Evolutionary conservation across 164 flowering plant species (phyloP), one percentile per base, ranked within the genome.

Genomic region (Pachysandra terminalis): DNA sequence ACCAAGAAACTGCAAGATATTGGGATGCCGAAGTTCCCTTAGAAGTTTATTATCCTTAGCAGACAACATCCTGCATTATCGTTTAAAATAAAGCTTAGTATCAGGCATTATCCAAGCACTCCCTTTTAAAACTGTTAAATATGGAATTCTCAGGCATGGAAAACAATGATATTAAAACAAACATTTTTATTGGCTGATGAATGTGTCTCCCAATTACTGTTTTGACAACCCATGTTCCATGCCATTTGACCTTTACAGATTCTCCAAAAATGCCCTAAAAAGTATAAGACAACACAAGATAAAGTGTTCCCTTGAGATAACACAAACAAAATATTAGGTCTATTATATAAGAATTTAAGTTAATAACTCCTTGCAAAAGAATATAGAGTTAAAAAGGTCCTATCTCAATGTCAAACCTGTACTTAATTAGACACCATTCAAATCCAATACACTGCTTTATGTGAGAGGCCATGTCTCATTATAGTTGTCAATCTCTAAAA

Each of bases 151-250:
- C 53, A 32, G 27, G 1, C 0, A 64, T 10, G 61, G 25, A 35
- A 10, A 9, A 61, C 10, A 71, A 51, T 3, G 35, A 28, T 23
- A 24, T 16, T 17, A 27, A 40, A 68, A 71, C 71, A 22, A 28
- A 83, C 90, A 75, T 77, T 61, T 67, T 75, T 24, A 74, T 76
- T 28, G 85, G 82, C 22, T 75, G 52, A 19, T 65, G 27, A 15
- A 78, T 79, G 19, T 73, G 76, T 71, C 81, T 80, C 73, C 68
- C 72, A 25, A 86, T 77, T 24, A 76, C 73, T 55, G 90, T 84
- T 68, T 81, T 84, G 10, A 86, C 81, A 45, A 86, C 87, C 87
- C 87, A 84, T 40, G 84, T 86, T 78, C 90, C 90, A 55, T 82
- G 81, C 86, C 90, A 86, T 70, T 86, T 84, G 54, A 84, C 87